These are phyloP conservation scores for Pestalotiopsis sp. DNA, from an alignment of 2,329 filamentous ascomycete species.

Conservation along the genomic window DNA sequence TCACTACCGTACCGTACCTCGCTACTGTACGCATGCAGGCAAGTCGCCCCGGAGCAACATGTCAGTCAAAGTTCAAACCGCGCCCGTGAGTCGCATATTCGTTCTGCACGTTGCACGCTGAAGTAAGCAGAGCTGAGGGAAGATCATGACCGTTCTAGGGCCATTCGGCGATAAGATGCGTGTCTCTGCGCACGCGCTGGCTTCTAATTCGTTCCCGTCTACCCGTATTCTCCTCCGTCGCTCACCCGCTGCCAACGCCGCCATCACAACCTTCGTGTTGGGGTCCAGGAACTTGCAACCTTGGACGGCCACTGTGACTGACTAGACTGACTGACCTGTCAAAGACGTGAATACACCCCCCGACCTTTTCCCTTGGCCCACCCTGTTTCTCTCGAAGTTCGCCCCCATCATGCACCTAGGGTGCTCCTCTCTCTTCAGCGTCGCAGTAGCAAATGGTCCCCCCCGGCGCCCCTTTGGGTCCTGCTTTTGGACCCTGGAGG, in stretches of 20 bases:
- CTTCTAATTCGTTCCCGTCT: background rate
- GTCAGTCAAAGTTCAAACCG: background rate
- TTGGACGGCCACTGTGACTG: background rate
- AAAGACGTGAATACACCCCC: background rate
- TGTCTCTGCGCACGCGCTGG: background rate
- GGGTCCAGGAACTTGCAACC: background rate
- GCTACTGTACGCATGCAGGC: background rate
- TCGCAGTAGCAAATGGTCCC: background rate
- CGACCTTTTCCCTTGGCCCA: background rate
- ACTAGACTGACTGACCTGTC: background rate
- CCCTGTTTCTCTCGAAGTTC: background rate
- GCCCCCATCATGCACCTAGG: background rate
- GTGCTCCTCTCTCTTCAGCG: background rate
- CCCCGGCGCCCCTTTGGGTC: background rate
- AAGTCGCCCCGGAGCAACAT: background rate
- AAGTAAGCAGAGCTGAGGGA: background rate
- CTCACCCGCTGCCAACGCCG: background rate
- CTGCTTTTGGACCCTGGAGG: background rate
- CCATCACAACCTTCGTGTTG: background rate
- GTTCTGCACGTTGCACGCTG: background rate
- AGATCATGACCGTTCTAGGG: background rate
- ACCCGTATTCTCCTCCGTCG: background rate
- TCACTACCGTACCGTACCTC: too few species aligned
- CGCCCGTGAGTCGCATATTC: background rate
- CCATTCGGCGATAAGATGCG: background rate